A percentile compares a stretch with the other conserved stretches of the same genome.
Conservation (phyloP, 306 rosid species). For the Lupinus albus region DNA sequence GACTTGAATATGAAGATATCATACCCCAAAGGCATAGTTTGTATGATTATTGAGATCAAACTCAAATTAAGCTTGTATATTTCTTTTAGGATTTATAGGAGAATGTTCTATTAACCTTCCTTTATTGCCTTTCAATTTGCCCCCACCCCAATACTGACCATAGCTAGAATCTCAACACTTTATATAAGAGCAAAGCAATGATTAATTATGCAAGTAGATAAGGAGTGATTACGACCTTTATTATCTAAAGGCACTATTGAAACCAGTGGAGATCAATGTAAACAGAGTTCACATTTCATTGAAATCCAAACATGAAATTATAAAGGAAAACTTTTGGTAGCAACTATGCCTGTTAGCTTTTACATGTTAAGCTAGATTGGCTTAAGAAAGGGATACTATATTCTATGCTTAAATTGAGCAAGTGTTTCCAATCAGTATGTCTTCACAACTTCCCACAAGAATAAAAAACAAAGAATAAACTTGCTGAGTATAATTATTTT, state of each 20-base stretch:
- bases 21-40: slow-evolving; percentile 85
- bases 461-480: background rate
- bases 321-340: background rate
- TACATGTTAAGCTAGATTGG: background rate
- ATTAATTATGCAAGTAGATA: slow-evolving; percentile 16
- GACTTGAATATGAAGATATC: slow-evolving; percentile 61
- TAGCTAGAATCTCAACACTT: slow-evolving; percentile 36
- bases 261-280: slow-evolving; percentile 34
- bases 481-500: background rate
- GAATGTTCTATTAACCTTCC: slow-evolving; percentile 4
- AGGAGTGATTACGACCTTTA: slow-evolving; percentile 20
- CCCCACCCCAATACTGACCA: slow-evolving; percentile 29
- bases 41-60: slow-evolving; percentile 48
- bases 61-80: slow-evolving; percentile 45
- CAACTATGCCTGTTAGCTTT: background rate
- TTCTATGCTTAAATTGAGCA: background rate
- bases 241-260: slow-evolving; percentile 1
- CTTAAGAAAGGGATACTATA: background rate
- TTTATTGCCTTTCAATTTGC: slow-evolving; percentile 28
- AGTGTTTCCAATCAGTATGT: slow-evolving; percentile 1
- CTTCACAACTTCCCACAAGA: background rate
- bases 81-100: slow-evolving; percentile 44
- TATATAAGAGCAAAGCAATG: slow-evolving; percentile 11
- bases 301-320: slow-evolving; percentile 27
- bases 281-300: slow-evolving; percentile 36